Evolutionary conservation across 345 rosid species (phyloP).

Genomic region (Pistacia vera): DNA sequence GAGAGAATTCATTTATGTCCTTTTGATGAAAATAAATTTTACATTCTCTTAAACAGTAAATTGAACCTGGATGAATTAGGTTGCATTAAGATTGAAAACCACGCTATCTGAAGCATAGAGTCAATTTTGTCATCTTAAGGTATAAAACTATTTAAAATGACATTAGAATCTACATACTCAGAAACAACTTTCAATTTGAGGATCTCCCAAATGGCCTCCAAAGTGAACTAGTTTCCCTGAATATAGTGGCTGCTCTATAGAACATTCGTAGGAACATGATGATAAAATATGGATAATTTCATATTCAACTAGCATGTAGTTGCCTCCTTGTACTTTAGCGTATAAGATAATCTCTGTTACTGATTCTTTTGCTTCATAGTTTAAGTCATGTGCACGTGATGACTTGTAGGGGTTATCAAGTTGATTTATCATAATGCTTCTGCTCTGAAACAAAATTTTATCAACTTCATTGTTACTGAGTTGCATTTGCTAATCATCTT

Average conservation of each 20-base stretch:
- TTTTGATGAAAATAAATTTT: background rate
- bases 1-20: background rate
- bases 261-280: background rate
- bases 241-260: background rate
- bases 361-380: no score
- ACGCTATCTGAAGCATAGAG: background rate
- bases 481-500: conserved; percentile 14
- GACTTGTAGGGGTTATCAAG: no score
- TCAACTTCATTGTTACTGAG: no score
- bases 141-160: background rate
- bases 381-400: background rate
- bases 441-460: background rate
- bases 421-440: background rate
- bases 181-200: no score
- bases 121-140: background rate
- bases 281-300: background rate
- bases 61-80: no score
- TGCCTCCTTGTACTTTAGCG: no score
- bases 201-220: no score
- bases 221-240: background rate
- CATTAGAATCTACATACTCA: background rate
- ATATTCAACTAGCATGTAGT: background rate
- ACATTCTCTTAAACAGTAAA: no score
- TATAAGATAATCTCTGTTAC: no score
- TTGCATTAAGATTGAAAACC: no score